These are phyloP conservation scores for Colletotrichum coccodes DNA, from an alignment of 2,329 filamentous ascomycete genomes.

Conservation along the genomic window DNA sequence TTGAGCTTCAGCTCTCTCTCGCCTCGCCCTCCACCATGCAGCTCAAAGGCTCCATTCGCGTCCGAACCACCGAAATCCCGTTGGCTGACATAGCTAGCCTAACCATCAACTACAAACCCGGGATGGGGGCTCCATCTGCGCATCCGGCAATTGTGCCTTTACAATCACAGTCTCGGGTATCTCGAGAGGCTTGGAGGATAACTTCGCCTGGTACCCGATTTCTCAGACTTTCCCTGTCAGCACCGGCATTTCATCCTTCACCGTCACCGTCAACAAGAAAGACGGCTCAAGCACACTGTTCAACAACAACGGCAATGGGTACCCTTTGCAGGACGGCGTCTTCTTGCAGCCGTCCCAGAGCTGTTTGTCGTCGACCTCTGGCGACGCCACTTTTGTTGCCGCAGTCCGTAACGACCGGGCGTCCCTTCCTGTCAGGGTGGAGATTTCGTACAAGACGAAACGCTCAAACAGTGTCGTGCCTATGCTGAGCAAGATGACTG, in stretches of 20 bases:
- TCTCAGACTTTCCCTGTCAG: constrained; percentile 62
- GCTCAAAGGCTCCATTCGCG: constrained; percentile 65
- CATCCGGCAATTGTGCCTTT: constrained; percentile 53
- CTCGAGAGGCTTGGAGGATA: constrained; percentile 68
- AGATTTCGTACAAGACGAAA: constrained; percentile 55
- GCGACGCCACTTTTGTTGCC: constrained; percentile 55
- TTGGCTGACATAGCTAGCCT: constrained; percentile 56
- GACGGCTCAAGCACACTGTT: constrained; percentile 57
- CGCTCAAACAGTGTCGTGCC: constrained; percentile 53
- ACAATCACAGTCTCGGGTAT: constrained; percentile 57
- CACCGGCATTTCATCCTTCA: constrained; percentile 71
- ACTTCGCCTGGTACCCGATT: constrained; percentile 65
- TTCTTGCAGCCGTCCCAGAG: constrained; percentile 67
- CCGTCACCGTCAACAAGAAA: constrained; percentile 58
- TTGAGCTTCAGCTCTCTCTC: constrained; percentile 64
- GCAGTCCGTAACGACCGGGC: constrained; percentile 60
- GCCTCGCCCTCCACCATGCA: constrained; percentile 58
- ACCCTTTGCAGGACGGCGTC: constrained; percentile 64
- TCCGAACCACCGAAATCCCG: constrained; percentile 61
- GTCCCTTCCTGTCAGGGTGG: constrained; percentile 51
- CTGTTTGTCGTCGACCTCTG: constrained; percentile 57
- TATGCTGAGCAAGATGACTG: constrained; percentile 46
- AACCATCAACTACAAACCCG: constrained; percentile 66
- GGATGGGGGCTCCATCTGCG: constrained; percentile 57
- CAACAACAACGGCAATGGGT: constrained; percentile 68